Evolutionary conservation across 2,329 filamentous ascomycete species (phyloP), one percentile per base, ranked within the genome.

Genomic region (Scleromitrula shiraiana): DNA sequence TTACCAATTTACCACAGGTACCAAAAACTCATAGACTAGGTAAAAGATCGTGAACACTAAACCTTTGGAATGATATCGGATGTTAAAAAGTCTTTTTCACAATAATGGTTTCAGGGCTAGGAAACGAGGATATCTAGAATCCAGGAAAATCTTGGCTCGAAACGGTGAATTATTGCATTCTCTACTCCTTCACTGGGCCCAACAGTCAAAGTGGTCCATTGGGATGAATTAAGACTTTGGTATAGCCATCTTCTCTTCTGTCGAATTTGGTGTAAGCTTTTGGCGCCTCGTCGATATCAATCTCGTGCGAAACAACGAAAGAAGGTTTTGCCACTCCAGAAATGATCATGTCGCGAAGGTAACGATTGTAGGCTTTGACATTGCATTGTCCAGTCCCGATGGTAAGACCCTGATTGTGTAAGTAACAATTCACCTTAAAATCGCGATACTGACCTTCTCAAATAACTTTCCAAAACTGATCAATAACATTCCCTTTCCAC

Each of bases 381-480:
- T 84, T 84, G 65, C 80, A 83, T 59, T 83, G 78, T 0, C 80
- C 78, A 3, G 77, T 80, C 8, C 76, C 74, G 2, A 84, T 66
- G 2, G 72, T 70, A 5, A 83, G 67, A 2, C 79, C 78, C 75
- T 79, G 14, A 22, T 0, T 12, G 2, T 50, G 44, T 36, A 9
- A 33, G n/a, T 20, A 46, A n/a, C 1, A n/a, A 23, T 7, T 3
- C 14, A n/a, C 3, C 14, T 5, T 24, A n/a, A 7, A 7, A 24
- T 2, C 17, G 8, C 9, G 12, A 35, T n/a, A 44, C 56, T 41
- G 62, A 74, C 77, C 71, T 84, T 84, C 56, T 84, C 80, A 56
- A 84, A 84, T 0, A 84, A 67, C 62, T 84, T 84, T 48, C 80
- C 79, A 56, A 84, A 84, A 46, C 74, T 78, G 23, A 83, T 67